phyloP scores from a whole-genome alignment of 129 eudicot genomes.

The Artemisia argyi region DNA sequence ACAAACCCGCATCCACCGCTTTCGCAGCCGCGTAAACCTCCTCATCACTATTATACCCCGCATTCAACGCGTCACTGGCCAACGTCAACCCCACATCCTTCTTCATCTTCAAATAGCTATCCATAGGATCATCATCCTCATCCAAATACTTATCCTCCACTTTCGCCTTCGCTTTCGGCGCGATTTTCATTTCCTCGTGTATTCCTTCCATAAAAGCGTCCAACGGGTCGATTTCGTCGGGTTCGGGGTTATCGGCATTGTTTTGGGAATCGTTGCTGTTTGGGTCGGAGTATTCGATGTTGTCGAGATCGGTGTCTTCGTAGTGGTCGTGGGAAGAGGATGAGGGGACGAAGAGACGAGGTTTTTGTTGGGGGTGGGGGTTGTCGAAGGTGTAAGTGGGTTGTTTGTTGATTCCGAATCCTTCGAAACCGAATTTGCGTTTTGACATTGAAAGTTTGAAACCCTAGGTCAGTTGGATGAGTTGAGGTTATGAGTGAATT shows the following conservation, averaged over 20 bases:
- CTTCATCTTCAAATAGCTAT: slow-evolving; percentile 80
- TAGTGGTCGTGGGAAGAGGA: slow-evolving; percentile 72
- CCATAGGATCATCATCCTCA: slow-evolving; percentile 96
- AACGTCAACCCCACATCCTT: slow-evolving; percentile 81
- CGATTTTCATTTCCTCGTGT: slow-evolving; percentile 84
- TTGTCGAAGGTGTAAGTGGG: slow-evolving; percentile 74
- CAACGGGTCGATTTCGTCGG: slow-evolving; percentile 84
- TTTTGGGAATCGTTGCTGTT: slow-evolving; percentile 27
- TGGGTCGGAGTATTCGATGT: slow-evolving; percentile 74
- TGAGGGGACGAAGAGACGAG: slow-evolving; percentile 72
- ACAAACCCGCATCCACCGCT: slow-evolving; percentile 88
- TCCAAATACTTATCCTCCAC: slow-evolving; percentile 77
- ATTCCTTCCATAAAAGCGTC: slow-evolving; percentile 99
- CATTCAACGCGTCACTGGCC: slow-evolving; percentile 79
- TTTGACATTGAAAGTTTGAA: slow-evolving; percentile 84
- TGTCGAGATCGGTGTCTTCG: slow-evolving; percentile 82
- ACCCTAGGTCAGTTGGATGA: no score
- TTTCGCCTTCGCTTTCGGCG: slow-evolving; percentile 70
- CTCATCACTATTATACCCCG: slow-evolving; percentile 96
- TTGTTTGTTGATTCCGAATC: slow-evolving; percentile 88
- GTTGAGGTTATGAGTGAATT: no score
- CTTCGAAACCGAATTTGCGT: slow-evolving; percentile 90
- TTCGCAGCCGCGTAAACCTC: slow-evolving; percentile 99
- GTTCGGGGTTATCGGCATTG: slow-evolving; percentile 24
- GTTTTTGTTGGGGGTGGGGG: slow-evolving; percentile 57